Evolutionary conservation across 805 yeast species (phyloP).

Genomic region (Nakazawaea siamensis): DNA sequence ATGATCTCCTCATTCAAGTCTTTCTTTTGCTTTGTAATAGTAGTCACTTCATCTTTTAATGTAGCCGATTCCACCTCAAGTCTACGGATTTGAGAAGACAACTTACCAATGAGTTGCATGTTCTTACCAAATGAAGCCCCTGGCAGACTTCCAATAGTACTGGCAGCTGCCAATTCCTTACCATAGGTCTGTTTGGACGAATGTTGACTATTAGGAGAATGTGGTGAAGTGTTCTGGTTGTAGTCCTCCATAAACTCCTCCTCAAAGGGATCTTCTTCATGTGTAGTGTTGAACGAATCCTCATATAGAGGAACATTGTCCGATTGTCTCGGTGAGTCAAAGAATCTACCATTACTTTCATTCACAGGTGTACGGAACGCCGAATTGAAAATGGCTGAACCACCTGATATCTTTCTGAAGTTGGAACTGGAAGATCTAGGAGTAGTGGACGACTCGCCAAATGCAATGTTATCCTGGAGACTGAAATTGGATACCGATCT

Average conservation of each 20-base stretch:
- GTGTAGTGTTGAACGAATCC: slow-evolving; percentile 1
- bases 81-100: slow-evolving; percentile 70
- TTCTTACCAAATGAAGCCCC: slow-evolving; percentile 13
- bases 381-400: not conserved
- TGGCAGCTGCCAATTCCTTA: slow-evolving; percentile 3
- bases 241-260: slow-evolving; percentile 5
- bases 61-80: slow-evolving; percentile 71
- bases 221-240: not conserved
- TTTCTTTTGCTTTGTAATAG: slow-evolving; percentile 49
- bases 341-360: slow-evolving; percentile 2
- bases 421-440: slow-evolving; percentile 19
- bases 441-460: slow-evolving; percentile 43
- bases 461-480: slow-evolving; percentile 24
- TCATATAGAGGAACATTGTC: slow-evolving; percentile 1
- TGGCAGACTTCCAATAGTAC: slow-evolving; percentile 1
- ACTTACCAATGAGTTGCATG: slow-evolving; percentile 63
- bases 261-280: slow-evolving; percentile 2
- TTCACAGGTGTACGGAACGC: slow-evolving; percentile 3
- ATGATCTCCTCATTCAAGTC: slow-evolving; percentile 63
- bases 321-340: slow-evolving; percentile 6
- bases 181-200: slow-evolving; percentile 6
- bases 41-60: slow-evolving; percentile 52
- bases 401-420: slow-evolving; percentile 6
- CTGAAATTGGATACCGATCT: slow-evolving; percentile 19
- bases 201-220: slow-evolving; percentile 9